These are phyloP conservation scores for Botrytis porri DNA, from an alignment of 2,329 filamentous ascomycete species.

Conservation along the genomic window DNA sequence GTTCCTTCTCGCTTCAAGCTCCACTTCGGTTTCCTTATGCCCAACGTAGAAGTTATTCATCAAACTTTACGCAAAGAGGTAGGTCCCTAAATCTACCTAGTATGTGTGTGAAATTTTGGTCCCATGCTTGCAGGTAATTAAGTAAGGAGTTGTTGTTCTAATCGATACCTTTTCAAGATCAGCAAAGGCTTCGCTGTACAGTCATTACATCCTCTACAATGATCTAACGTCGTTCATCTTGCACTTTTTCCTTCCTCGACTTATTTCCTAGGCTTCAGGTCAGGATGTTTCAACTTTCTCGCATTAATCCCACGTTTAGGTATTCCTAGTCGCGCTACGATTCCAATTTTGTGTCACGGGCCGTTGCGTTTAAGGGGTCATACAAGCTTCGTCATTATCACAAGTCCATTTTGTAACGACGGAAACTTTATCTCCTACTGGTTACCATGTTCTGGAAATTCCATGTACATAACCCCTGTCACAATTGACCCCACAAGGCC, in stretches of 20 bases:
- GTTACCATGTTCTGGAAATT: conserved; percentile 14
- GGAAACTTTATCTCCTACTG: conserved; percentile 15
- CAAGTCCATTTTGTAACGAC: neutral
- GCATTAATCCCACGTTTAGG: conserved; percentile 12
- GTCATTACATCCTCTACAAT: neutral
- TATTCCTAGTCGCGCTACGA: conserved; percentile 8
- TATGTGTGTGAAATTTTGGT: neutral
- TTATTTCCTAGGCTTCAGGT: neutral
- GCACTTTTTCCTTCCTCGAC: neutral
- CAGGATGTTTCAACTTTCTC: conserved; percentile 6
- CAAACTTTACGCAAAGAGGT: conserved; percentile 14
- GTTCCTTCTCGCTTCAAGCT: conserved; percentile 7
- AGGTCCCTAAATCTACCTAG: conserved; percentile 1
- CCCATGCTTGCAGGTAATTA: conserved; percentile 6
- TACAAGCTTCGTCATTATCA: conserved; percentile 17
- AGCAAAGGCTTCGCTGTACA: conserved; percentile 5
- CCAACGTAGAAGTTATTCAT: conserved; percentile 4
- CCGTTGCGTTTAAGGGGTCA: conserved; percentile 19
- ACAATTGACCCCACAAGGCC: conserved; percentile 9
- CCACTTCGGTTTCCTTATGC: neutral
- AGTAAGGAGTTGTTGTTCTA: neutral
- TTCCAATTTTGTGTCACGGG: conserved; percentile 16
- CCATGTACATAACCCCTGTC: conserved; percentile 13
- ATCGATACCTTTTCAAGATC: neutral
- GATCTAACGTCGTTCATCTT: neutral